Percentiles rank a stretch among this genome's conserved stretches.
These are phyloP conservation scores for Naganishia friedmannii DNA, from an alignment of 768 basidiomycete species.

Conservation along the genomic window DNA sequence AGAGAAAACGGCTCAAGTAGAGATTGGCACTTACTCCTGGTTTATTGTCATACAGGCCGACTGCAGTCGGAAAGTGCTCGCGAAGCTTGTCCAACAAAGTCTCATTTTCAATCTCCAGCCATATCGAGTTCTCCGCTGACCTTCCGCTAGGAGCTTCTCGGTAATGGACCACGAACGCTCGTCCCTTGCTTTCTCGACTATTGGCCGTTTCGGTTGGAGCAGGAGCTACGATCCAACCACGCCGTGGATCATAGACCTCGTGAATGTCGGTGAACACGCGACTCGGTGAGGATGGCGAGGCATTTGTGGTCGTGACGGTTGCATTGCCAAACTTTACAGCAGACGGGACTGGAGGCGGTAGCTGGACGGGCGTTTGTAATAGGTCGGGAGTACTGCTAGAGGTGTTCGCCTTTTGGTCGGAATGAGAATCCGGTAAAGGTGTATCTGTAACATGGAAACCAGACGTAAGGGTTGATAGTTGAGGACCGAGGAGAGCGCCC, in stretches of 20 bases:
- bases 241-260: not conserved
- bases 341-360: not conserved
- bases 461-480: not conserved
- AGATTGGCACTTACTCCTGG: not conserved
- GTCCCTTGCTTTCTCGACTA: not conserved
- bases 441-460: not conserved
- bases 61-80: not conserved
- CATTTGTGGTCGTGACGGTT: not conserved
- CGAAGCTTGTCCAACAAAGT: not conserved
- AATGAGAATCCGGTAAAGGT: not conserved
- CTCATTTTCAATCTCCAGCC: not conserved
- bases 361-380: not conserved
- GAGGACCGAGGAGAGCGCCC: not conserved
- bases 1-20: not conserved
- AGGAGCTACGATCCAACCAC: not conserved
- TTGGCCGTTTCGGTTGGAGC: not conserved
- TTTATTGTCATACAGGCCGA: not conserved
- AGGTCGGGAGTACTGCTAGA: not conserved
- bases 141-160: constrained; percentile 1
- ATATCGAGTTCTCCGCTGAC: constrained; percentile 9
- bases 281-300: not conserved
- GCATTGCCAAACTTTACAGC: not conserved
- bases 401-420: not conserved
- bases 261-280: not conserved
- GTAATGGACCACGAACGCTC: not conserved